phyloP scores from a whole-genome alignment of 2,329 filamentous ascomycete genomes.

The Rachicladosporium sp. region DNA sequence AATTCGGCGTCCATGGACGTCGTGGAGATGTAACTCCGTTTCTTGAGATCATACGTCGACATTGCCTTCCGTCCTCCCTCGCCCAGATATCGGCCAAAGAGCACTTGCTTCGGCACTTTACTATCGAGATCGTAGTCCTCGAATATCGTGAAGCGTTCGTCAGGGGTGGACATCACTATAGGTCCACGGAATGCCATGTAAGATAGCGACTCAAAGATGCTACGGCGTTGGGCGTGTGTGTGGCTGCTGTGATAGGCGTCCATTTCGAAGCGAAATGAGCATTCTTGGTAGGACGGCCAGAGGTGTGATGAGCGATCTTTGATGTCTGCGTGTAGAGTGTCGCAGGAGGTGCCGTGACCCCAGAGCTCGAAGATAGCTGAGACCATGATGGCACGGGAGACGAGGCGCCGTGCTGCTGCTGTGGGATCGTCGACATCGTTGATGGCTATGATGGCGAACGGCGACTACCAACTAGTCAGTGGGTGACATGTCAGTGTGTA shows the following conservation, averaged over 20 bases:
- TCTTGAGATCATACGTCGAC: slow-evolving; percentile 77
- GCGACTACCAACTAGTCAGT: slow-evolving; percentile 46
- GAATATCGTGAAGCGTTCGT: slow-evolving; percentile 66
- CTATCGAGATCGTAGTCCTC: slow-evolving; percentile 60
- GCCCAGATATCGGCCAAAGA: slow-evolving; percentile 61
- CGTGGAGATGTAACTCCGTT: slow-evolving; percentile 82
- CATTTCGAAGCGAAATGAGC: slow-evolving; percentile 71
- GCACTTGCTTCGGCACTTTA: slow-evolving; percentile 46
- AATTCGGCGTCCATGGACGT: slow-evolving; percentile 97
- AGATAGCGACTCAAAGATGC: slow-evolving; percentile 68
- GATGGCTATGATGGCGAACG: slow-evolving; percentile 68
- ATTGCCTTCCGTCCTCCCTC: slow-evolving; percentile 55
- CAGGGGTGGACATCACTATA: slow-evolving; percentile 62
- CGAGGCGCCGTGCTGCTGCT: slow-evolving; percentile 49
- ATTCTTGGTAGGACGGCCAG: slow-evolving; percentile 53
- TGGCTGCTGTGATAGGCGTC: slow-evolving; percentile 73
- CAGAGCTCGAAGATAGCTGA: slow-evolving; percentile 83
- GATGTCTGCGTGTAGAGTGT: slow-evolving; percentile 56
- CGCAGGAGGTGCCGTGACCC: slow-evolving; percentile 58
- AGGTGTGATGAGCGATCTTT: slow-evolving; percentile 44
- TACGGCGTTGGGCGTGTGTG: slow-evolving; percentile 48
- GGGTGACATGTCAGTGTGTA: too few relatives aligned
- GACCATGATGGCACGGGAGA: slow-evolving; percentile 66
- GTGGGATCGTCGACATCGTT: slow-evolving; percentile 8
- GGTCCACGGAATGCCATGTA: slow-evolving; percentile 69